Base-by-base conservation (phyloP, 192 early-diverging fungal species). In the Podila epicladia region DNA sequence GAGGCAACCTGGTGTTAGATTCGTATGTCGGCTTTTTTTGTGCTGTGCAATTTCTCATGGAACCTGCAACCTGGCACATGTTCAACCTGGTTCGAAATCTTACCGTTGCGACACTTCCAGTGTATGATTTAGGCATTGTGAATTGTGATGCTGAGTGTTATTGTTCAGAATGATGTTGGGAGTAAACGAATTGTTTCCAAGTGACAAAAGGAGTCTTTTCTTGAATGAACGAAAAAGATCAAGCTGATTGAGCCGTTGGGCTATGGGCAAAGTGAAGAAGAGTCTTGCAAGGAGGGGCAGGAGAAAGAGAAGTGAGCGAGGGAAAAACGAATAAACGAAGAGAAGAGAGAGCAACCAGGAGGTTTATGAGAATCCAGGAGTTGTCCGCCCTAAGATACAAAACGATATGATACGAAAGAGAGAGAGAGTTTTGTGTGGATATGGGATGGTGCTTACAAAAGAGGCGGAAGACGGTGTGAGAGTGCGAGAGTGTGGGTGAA, bases 41-140 rank as follows among this genome's bases (percentile, higher is more conserved):
- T 35, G 24, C 66, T 28, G 53, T 35, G 33, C 24, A 58, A 31
- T 38, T 33, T 58, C 31, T 38, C 41, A 17, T 45, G 41, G 41
- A 15, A 15, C 13, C 41, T 33, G 6, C 1, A 33, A 2, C 33
- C 41, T 45, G 41, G 15, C 3, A 15, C 41, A 45, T 45, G 41
- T 4, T 45, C 15, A 45, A 0, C 9, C 35, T 9, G 41, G 41
- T 45, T 12, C 13, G 41, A 45, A 45, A 15, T 45, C 41, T 79
- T 80, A 80, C 77, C 71, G 71, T 80, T 69, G 77, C 77, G 29
- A 80, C 77, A 58, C 77, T 80, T 73, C 77, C 77, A 65, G 77
- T 80, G 71, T 80, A 80, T 73, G 77, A 80, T 69, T 80, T 80
- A 58, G 77, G 71, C 77, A 80, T 45, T 59, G 51, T 58, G 37